Evolutionary conservation across 2,329 filamentous ascomycete species (phyloP), one percentile per base, ranked within the genome.

Genomic region (Pseudogymnoascus verrucosus): DNA sequence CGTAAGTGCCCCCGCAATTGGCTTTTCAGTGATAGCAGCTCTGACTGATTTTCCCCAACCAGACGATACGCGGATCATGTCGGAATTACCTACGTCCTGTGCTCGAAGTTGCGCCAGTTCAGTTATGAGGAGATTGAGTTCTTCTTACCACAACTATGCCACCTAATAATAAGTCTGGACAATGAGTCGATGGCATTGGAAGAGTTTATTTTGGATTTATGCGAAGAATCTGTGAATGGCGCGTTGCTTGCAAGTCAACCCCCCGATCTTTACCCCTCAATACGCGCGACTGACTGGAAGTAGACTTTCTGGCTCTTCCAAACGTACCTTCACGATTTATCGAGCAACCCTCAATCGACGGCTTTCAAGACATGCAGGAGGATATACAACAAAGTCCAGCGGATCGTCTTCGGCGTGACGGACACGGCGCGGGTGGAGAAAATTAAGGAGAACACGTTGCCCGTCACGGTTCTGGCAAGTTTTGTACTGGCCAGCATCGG

Each of bases 261-360:
- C 36, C 19, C 23, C 51, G 26, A 31, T 54, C 10, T 3, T 57
- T 57, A 57, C 51, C 51, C 51, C 51, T 57, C 51, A 57, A 34
- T 57, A 28, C 42, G 21, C 28, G 28, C 61, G 16, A 19, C 47
- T 57, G 51, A 57, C 51, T 57, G 51, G 47, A 11, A 66, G 61
- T 72, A 95, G 90, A 93, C 90, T 37, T 95, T 95, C 76, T 95
- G 90, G 90, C 83, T 95, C 61, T 92, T 95, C 76, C 90, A 95
- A 77, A 93, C 89, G 4, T 93, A 95, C 73, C 84, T 95, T 31
- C 88, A 90, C 79, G 91, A 95, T 74, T 84, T 95, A 66, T 84
- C 89, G 63, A 82, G 71, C 44, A 89, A 89, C 64, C 90, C 90
- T 2, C 88, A 89, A 73, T 88, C 89, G 66, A 84, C 87, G 70